These are phyloP conservation scores for Leccinum fuscescens DNA, from an alignment of 1,284 basidiomycete species.

Conservation along the genomic window DNA sequence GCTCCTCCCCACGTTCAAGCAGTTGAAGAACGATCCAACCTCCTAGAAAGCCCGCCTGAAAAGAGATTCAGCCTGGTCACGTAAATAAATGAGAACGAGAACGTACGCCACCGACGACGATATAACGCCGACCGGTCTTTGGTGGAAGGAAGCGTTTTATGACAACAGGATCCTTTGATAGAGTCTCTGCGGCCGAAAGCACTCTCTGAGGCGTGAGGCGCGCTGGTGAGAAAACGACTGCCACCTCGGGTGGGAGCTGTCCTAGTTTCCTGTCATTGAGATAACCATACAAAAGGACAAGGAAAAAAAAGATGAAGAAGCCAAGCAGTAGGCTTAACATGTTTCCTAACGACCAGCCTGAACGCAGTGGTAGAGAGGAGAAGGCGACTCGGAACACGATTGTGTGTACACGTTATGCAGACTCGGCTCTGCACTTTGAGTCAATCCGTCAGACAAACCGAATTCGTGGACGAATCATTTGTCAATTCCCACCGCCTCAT, in stretches of 20 bases:
- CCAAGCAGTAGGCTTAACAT: conserved; percentile 18
- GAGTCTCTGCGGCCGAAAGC: conserved; percentile 34
- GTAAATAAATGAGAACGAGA: not conserved
- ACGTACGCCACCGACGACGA: conserved; percentile 54
- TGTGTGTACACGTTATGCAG: not conserved
- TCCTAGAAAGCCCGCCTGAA: conserved; percentile 67
- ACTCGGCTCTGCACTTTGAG: not conserved
- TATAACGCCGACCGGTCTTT: conserved; percentile 55
- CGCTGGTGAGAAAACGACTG: conserved; percentile 42
- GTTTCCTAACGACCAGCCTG: not conserved
- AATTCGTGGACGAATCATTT: not conserved
- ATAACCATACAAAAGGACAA: conserved; percentile 43
- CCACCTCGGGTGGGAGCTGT: conserved; percentile 42
- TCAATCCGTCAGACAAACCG: not conserved
- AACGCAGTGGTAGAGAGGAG: not conserved
- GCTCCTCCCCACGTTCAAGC: conserved; percentile 66
- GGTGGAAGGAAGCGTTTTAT: conserved; percentile 41
- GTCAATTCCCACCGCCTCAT: not conserved
- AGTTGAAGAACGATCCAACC: conserved; percentile 73
- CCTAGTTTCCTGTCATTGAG: conserved; percentile 52
- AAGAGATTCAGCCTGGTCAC: conserved; percentile 1
- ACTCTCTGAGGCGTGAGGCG: conserved; percentile 44
- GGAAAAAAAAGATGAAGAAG: conserved; percentile 4
- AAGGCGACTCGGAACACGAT: not conserved
- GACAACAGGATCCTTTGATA: conserved; percentile 36